Conservation (phyloP, 768 basidiomycete genomes). For the Leucosporidium yakuticum region DNA sequence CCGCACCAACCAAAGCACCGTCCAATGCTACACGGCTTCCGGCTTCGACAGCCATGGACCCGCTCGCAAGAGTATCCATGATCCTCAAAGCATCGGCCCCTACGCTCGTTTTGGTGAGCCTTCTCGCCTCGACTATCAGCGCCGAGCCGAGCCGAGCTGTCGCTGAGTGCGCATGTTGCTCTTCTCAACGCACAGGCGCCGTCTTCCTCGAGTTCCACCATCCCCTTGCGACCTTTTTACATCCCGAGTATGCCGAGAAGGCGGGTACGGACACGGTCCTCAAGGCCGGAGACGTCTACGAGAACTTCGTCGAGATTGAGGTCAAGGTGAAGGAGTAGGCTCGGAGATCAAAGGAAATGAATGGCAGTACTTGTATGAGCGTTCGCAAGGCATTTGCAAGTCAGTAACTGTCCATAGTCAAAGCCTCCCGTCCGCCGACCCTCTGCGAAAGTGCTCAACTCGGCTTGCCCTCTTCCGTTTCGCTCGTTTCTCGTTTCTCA, state of each 20-base stretch:
- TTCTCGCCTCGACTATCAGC: background rate
- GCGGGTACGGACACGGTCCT: constrained; percentile 14
- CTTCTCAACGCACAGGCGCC: background rate
- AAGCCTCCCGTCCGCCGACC: too few species aligned
- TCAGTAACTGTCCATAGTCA: too few species aligned
- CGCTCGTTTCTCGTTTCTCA: too few species aligned
- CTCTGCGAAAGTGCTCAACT: too few species aligned
- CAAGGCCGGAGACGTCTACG: constrained; percentile 21
- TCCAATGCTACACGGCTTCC: constrained; percentile 24
- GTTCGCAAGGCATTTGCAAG: too few species aligned
- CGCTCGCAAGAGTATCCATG: constrained; percentile 6
- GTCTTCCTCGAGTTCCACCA: constrained; percentile 33
- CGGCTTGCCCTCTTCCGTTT: too few species aligned
- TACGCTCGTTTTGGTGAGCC: constrained; percentile 5
- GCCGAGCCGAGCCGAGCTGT: too few species aligned
- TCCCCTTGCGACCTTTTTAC: constrained; percentile 19
- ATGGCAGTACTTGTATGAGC: too few species aligned
- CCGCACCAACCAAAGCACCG: constrained; percentile 14
- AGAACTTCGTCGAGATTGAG: constrained; percentile 27
- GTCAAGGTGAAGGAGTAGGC: background rate
- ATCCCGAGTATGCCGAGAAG: background rate
- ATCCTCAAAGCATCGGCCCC: too few species aligned
- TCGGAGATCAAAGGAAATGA: background rate
- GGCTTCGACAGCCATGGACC: constrained; percentile 9
- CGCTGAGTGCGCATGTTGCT: background rate